phyloP scores from a whole-genome alignment of 1,139 yeast genomes.

The Candida tropicalis region DNA sequence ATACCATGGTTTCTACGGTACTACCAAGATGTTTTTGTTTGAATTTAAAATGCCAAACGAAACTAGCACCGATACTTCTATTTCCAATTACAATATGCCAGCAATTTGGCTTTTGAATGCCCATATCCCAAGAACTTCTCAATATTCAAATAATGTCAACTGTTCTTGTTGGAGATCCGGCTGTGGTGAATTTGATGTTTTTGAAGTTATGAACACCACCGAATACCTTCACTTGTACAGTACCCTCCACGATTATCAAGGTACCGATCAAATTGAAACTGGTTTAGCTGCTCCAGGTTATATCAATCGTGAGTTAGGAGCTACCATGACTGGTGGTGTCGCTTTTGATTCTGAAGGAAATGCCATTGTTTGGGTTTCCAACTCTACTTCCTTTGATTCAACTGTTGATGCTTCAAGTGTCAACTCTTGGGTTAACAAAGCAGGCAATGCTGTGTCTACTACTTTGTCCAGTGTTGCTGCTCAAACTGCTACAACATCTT shows the following conservation, averaged over 20 bases:
- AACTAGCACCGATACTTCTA: conserved; percentile 32
- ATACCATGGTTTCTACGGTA: conserved; percentile 84
- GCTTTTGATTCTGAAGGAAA: conserved; percentile 62
- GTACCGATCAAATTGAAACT: conserved; percentile 56
- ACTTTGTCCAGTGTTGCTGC: conserved; percentile 27
- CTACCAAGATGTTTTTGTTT: conserved; percentile 80
- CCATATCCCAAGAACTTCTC: conserved; percentile 89
- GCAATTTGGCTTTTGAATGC: conserved; percentile 96
- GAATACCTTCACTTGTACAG: conserved; percentile 59
- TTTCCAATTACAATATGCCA: conserved; percentile 81
- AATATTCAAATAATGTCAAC: conserved; percentile 65
- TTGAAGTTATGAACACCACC: conserved; percentile 61
- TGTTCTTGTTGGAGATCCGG: conserved; percentile 97
- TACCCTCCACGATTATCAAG: conserved; percentile 75
- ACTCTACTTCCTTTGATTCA: conserved; percentile 51
- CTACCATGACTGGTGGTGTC: conserved; percentile 70
- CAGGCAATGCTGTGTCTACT: conserved; percentile 20
- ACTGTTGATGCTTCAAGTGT: conserved; percentile 37
- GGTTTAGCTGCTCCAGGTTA: conserved; percentile 65
- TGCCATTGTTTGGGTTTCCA: conserved; percentile 63
- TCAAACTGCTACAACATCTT: conserved; percentile 19
- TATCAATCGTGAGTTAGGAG: conserved; percentile 51
- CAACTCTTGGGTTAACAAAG: conserved; percentile 29
- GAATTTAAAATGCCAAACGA: conserved; percentile 92
- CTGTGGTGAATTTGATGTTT: conserved; percentile 94